Evolutionary conservation across 495 filamentous ascomycete genomes (phyloP), one percentile per base, ranked within the genome.

Genomic region (Penicillium arizonense): DNA sequence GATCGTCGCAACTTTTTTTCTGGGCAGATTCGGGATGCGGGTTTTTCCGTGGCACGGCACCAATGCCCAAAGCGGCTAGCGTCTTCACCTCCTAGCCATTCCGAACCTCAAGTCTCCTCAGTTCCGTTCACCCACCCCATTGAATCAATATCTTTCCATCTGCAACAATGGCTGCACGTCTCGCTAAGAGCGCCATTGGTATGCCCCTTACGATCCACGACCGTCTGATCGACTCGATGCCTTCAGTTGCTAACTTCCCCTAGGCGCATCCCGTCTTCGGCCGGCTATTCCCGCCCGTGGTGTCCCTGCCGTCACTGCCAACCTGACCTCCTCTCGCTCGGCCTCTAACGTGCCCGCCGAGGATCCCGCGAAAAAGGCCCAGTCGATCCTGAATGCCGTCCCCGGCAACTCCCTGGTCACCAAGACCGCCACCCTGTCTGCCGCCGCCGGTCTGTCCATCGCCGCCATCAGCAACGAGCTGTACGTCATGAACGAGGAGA

Each of bases 381-480:
- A 96, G 79, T 95, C 90, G 30, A 87, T 99, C 77, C 76, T 99
- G 63, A 88, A 97, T 63, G 75, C 92, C 56, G 78, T 99, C 40
- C 89, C 91, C 61, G 88, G 92, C 63, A 89, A 80, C 79, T 87
- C 81, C 60, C 79, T 96, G 60, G 73, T 94, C 71, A 91, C 90
- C 72, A 99, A 97, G 84, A 91, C 90, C 56, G 95, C 95, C 66
- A 89, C 96, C 72, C 84, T 99, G 52, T 97, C 94, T 62, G 91
- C 90, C 52, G 86, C 85, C 52, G 90, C 95, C 69, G 92, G 90
- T 78, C 68, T 92, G 56, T 91, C 89, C 60, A 81, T 96, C 64
- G 94, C 91, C 67, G 95, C 94, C 65, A 91, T 99, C 78, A 93
- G 88, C 86, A 99, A 96, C 77, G 95, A 99, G 80, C 87, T 97